These are phyloP conservation scores for Trichothecium sympodiale DNA, from an alignment of 2,329 filamentous ascomycete genomes.

Conservation along the genomic window DNA sequence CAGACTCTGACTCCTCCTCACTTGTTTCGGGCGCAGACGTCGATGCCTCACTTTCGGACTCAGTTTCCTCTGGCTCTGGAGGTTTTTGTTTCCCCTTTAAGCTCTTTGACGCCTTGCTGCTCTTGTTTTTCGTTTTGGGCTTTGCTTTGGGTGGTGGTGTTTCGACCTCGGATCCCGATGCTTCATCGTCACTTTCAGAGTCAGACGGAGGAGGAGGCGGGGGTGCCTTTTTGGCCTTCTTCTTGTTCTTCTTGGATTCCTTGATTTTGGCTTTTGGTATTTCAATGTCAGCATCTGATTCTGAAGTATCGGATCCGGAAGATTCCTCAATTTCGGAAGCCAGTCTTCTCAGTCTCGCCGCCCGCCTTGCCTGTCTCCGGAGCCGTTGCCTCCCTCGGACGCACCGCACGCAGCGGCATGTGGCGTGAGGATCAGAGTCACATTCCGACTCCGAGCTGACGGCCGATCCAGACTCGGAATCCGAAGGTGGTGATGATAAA, in stretches of 20 bases:
- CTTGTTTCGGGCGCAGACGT: conserved; percentile 1
- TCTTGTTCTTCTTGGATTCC: conserved; percentile 11
- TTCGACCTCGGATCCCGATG: conserved; percentile 10
- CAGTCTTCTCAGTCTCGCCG: neutral
- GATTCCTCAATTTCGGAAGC: conserved; percentile 6
- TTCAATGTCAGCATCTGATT: conserved; percentile 1
- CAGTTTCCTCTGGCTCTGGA: conserved; percentile 1
- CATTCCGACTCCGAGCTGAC: conserved; percentile 19
- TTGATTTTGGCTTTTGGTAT: conserved; percentile 1
- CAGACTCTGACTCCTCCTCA: conserved; percentile 3
- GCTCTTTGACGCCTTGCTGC: conserved; percentile 2
- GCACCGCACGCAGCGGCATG: conserved; percentile 22
- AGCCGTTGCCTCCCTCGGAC: conserved; percentile 12
- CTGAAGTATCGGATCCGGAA: conserved; percentile 1
- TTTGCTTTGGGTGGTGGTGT: conserved; percentile 3
- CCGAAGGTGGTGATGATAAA: conserved; percentile 2
- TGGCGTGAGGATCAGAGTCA: conserved; percentile 23
- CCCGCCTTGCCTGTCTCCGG: neutral
- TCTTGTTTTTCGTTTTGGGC: conserved; percentile 2
- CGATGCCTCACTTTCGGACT: conserved; percentile 4
- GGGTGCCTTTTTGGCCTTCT: conserved; percentile 6
- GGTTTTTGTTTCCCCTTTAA: conserved; percentile 3
- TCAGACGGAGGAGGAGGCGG: neutral
- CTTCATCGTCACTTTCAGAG: conserved; percentile 1
- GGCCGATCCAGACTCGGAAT: conserved; percentile 8